These are phyloP conservation scores for Collybia sordida DNA, from an alignment of 768 basidiomycete species.

Conservation along the genomic window DNA sequence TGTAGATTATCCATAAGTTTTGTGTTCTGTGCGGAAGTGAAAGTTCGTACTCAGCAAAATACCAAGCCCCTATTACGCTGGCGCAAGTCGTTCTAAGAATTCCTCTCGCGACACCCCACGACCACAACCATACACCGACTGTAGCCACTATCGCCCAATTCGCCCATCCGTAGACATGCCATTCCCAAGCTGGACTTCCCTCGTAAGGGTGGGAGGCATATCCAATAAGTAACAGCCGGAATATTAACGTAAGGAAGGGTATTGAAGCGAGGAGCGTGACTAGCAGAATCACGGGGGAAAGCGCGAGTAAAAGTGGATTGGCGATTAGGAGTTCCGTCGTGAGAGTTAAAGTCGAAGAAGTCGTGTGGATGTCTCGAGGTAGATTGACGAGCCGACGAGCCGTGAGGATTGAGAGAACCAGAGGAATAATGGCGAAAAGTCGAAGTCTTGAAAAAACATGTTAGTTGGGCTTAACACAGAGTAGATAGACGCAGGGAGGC, in stretches of 20 bases:
- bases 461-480: slow-evolving; percentile 8
- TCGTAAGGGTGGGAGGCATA: slow-evolving; percentile 31
- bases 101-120: slow-evolving; percentile 81
- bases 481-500: background rate
- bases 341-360: slow-evolving; percentile 57
- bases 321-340: slow-evolving; percentile 68
- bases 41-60: slow-evolving; percentile 59
- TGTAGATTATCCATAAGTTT: background rate
- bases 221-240: slow-evolving; percentile 76
- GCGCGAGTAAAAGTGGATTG: slow-evolving; percentile 72
- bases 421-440: slow-evolving; percentile 74
- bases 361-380: slow-evolving; percentile 66
- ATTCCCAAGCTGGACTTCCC: slow-evolving; percentile 30
- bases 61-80: slow-evolving; percentile 90
- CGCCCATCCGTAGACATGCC: slow-evolving; percentile 39
- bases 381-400: slow-evolving; percentile 71
- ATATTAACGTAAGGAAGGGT: slow-evolving; percentile 76
- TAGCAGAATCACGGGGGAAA: slow-evolving; percentile 76
- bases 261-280: slow-evolving; percentile 66
- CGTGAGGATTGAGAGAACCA: slow-evolving; percentile 67
- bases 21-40: background rate
- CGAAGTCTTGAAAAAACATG: slow-evolving; percentile 49
- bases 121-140: slow-evolving; percentile 65
- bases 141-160: slow-evolving; percentile 51
- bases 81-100: slow-evolving; percentile 74